Percentiles rank a stretch among this genome's conserved stretches.
Evolutionary conservation across 345 rosid species (phyloP).

Genomic region (Bruguiera sexangula): DNA sequence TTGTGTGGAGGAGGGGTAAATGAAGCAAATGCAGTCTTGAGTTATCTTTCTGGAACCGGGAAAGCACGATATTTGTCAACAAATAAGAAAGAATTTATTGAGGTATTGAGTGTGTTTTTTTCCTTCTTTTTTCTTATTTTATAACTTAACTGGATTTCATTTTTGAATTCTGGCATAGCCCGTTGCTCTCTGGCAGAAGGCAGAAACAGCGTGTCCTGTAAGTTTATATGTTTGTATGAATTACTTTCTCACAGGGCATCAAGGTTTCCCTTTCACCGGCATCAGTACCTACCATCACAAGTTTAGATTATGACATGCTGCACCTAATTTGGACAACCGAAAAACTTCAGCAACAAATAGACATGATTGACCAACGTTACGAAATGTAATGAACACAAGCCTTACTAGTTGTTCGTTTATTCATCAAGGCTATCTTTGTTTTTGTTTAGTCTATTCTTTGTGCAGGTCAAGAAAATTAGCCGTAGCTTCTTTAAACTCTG

Average conservation of each 20-base stretch:
- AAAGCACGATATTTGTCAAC: conserved; percentile 56
- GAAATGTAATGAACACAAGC: conserved; percentile 45
- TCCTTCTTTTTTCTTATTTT: background rate
- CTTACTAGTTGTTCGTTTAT: conserved; percentile 8
- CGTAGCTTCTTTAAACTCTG: conserved; percentile 55
- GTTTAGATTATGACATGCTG: conserved; percentile 66
- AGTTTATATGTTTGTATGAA: background rate
- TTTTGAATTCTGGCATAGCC: background rate
- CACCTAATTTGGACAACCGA: conserved; percentile 75
- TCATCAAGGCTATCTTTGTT: background rate
- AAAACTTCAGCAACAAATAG: conserved; percentile 79
- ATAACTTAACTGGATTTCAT: background rate
- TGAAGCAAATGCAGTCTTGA: conserved; percentile 67
- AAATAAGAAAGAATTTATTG: conserved; percentile 51
- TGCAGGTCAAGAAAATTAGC: conserved; percentile 72
- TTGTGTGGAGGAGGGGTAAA: conserved; percentile 59
- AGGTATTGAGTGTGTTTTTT: conserved; percentile 40
- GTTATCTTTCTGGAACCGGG: conserved; percentile 57
- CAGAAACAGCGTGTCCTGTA: background rate
- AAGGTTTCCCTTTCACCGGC: conserved; percentile 65
- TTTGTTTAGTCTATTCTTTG: background rate
- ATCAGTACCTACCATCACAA: conserved; percentile 48
- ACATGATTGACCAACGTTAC: conserved; percentile 58
- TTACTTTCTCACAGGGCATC: conserved; percentile 56
- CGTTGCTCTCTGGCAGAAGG: background rate